A percentile compares a stretch with the other conserved stretches of the same genome.
Conservation (phyloP, 1,139 yeast species). For the Saccharomyces pastorianus region DNA sequence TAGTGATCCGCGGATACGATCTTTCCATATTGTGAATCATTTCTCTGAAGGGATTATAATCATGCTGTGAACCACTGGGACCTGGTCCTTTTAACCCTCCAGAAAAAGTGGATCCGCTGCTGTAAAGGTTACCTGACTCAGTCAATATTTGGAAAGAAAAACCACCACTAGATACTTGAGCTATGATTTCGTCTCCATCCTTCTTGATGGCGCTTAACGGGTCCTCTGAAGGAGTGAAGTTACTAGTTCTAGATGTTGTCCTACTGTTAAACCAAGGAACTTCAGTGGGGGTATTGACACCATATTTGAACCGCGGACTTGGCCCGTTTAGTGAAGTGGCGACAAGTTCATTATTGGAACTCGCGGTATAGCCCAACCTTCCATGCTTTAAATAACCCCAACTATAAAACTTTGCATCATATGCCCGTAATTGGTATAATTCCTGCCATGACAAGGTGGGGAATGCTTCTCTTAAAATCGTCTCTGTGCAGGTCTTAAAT, state of each 20-base stretch:
- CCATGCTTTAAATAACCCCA: conserved; percentile 57
- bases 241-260: not conserved
- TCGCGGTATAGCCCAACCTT: conserved; percentile 46
- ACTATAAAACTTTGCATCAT: conserved; percentile 42
- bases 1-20: conserved; percentile 10
- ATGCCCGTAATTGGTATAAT: conserved; percentile 39
- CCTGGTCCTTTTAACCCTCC: conserved; percentile 35
- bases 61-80: conserved; percentile 32
- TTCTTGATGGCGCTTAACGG: not conserved
- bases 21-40: conserved; percentile 20
- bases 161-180: conserved; percentile 60
- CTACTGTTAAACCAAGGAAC: conserved; percentile 29
- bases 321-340: conserved; percentile 26
- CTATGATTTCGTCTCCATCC: conserved; percentile 34
- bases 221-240: conserved; percentile 19
- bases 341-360: conserved; percentile 29
- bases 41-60: conserved; percentile 29
- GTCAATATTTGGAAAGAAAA: conserved; percentile 57
- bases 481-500: conserved; percentile 26
- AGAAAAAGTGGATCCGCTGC: conserved; percentile 47
- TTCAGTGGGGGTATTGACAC: conserved; percentile 40
- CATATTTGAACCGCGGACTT: conserved; percentile 29
- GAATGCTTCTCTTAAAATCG: conserved; percentile 24
- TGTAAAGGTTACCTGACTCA: conserved; percentile 44
- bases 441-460: conserved; percentile 43